Evolutionary conservation across 257 asterid species (phyloP), one percentile per base, ranked within the genome.

Genomic region (Solanum tacnaense): DNA sequence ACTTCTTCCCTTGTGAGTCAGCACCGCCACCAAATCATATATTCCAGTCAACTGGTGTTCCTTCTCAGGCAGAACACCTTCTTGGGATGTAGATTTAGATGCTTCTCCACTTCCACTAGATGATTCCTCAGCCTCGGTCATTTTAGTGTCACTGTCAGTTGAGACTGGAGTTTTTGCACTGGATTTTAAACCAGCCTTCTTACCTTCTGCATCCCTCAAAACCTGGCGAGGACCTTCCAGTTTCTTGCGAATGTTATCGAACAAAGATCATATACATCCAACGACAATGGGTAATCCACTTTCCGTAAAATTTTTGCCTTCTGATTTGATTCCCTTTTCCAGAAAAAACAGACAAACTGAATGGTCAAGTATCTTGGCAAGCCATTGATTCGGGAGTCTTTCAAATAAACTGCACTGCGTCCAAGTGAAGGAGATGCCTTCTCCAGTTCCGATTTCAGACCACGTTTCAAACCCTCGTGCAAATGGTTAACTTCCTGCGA

Each of bases 241-340:
- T 91, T 89, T 95, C 92, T 97, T 96, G 81, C 91, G 92, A 52
- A 97, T 95, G 88, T 94, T 98, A 87, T 97, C 11, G 99, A 97
- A 89, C 99, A 97, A 70, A 97, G 89, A 93, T 96, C 99, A 89
- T 90, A 94, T 87, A 96, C 98, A 91, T 97, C 99, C 86, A 97
- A 91, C 92, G 88, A 95, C 94, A 97, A 91, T n/a, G 99, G 99
- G 87, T 96, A 97, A 92, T 94, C 98, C 90, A 97, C 99, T 95
- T 96, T 97, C 99, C 99, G 94, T 88, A 97, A 90, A 92, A 97
- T 97, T 91, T 97, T 97, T 36, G 99, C 99, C 92, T 97, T 97
- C 91, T 96, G 99, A 91, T 96, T 97, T 90, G 99, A 90, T 94
- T 96, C 99, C 92, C 99, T 93, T 91, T 96, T 97, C 99, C 99